Evolutionary conservation across 768 basidiomycete genomes (phyloP), one percentile per base, ranked within the genome.

Genomic region (Saitozyma sp.): DNA sequence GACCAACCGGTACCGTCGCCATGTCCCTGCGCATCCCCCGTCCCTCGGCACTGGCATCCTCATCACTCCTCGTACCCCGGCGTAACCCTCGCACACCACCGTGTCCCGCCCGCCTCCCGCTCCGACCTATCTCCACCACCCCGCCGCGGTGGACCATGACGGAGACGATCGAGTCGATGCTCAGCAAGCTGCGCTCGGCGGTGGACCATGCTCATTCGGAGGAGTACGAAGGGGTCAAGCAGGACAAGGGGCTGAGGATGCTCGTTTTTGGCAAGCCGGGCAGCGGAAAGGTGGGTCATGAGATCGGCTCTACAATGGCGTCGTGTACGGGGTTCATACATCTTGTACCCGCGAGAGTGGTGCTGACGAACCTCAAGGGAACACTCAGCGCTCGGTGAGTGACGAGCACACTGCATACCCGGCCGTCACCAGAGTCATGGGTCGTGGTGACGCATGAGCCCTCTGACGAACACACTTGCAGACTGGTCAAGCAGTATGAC

Each of bases 221-320:
- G 14, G 50, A 54, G 51, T 39, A 46, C n/a, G n/a, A 58, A n/a
- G 42, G 50, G 57, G 57, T 29, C 9, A 41, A 39, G 19, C 56
- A 60, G 53, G 75, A 77, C 40, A 54, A 58, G 17, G 75, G 76
- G 13, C 56, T 79, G 54, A 62, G 80, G 51, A 74, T 79, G 70
- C 61, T 80, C 56, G 67, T 80, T 46, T 80, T 80, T 67, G 80
- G 80, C 13, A 79, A 79, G 64, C 80, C 80, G 10, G 80, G 78
- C 7, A 75, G 76, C 68, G 66, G 71, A 10, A 75, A 69, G 68
- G 69, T 70, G 50, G n/a, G n/a, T n/a, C 54, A 65, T 53, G 49
- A 16, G 65, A n/a, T 9, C 38, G 10, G n/a, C 38, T 13, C 45
- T 37, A 46, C 46, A 37, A 2, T 43, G 19, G n/a, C 10, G n/a